Evolutionary conservation across 768 basidiomycete species (phyloP), one percentile per base, ranked within the genome.

Genomic region (Pleurotus tuoliensis): DNA sequence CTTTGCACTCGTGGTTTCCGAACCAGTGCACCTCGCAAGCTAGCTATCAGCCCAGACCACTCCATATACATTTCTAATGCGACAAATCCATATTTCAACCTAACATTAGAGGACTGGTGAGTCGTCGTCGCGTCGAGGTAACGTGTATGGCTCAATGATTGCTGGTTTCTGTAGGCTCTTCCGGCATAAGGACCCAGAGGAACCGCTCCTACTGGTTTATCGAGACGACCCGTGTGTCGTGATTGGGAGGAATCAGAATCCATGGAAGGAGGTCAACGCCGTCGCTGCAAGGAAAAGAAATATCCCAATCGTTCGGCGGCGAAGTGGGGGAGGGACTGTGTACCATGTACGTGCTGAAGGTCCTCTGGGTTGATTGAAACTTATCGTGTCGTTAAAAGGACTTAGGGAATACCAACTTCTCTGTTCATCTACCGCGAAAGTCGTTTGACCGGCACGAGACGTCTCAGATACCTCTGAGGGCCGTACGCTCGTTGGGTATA

Each of bases 241-340:
- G 54, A 92, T 98, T 55, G 96, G 96, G 0, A 77, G 96, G 52
- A 95, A 98, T 68, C 97, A 99, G 75, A 98, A 97, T 62, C 96
- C 95, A 13, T 98, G 96, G 96, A 97, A 93, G 67, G 96, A 99
- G 66, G 86, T 94, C 62, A 95, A 96, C 63, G 79, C 95, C 48
- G 59, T 66, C 5, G 77, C 82, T 1, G 75, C 94, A 5, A 69
- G 72, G 9, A 56, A 69, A 43, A 69, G 75, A 59, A 76, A 74
- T 3, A 78, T 94, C 15, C 91, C 91, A 0, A 90, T 92, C 65
- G 80, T 98, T 30, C 78, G 96, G 40, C 77, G 96, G 55, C 78
- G 89, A 55, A 95, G 93, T 62, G 97, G 96, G 6, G 96, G 96
- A 13, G 96, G 96, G 11, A 92, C 96, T 0, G 96, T 99, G 3